Evolutionary conservation across 1,139 yeast genomes (phyloP).

Genomic region (Schizosaccharomyces versatilis): DNA sequence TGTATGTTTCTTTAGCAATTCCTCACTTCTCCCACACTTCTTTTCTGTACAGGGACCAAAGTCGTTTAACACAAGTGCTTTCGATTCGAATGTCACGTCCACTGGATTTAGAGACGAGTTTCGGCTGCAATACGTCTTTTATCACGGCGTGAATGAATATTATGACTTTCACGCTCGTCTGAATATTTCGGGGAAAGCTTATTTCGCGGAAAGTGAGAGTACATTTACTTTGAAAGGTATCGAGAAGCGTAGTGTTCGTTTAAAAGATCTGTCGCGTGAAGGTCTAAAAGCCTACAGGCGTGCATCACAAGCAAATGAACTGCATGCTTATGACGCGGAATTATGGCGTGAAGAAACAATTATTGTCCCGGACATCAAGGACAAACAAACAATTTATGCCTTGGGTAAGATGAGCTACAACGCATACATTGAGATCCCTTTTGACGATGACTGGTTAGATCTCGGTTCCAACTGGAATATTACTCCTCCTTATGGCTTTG

Average conservation of each 20-base stretch:
- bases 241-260: not conserved
- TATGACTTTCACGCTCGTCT: conserved; percentile 9
- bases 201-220: not conserved
- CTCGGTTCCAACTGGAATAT: conserved; percentile 39
- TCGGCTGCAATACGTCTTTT: conserved; percentile 12
- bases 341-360: not conserved
- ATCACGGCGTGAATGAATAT: conserved; percentile 11
- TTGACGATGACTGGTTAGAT: conserved; percentile 74
- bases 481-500: conserved; percentile 25
- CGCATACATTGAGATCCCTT: conserved; percentile 67
- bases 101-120: not conserved
- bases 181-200: conserved; percentile 5
- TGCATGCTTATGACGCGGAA: not conserved
- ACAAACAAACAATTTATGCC: conserved; percentile 46
- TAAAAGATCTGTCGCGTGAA: not conserved
- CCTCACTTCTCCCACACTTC: too few species aligned
- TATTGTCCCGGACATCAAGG: conserved; percentile 48
- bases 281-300: not conserved
- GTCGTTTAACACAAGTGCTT: too few species aligned
- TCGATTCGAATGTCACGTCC: too few species aligned
- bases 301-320: not conserved
- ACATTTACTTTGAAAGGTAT: not conserved
- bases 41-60: too few species aligned
- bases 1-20: too few species aligned
- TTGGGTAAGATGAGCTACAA: conserved; percentile 75